A percentile compares a stretch with the other conserved stretches of the same genome.
Conservation (phyloP, 306 rosid genomes). For the Prunus kanzakura region DNA sequence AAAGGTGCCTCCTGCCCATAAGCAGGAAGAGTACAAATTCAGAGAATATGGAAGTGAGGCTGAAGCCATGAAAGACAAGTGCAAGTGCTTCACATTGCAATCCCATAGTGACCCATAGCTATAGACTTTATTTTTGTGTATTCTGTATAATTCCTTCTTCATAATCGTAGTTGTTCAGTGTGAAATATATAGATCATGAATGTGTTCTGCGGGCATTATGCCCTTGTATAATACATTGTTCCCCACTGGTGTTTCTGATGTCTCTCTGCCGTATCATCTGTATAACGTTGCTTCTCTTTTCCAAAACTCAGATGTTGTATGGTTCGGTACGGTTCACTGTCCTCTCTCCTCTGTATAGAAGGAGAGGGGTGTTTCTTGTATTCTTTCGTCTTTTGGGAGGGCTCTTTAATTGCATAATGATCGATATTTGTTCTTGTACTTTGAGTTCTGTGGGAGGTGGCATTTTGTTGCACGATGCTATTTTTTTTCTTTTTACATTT, state of each 20-base stretch:
- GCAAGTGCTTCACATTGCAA: constrained; percentile 73
- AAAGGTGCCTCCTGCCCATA: constrained; percentile 85
- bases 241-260: constrained; percentile 30
- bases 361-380: neutral
- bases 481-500: neutral
- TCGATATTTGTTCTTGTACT: constrained; percentile 1
- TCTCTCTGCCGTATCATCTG: constrained; percentile 33
- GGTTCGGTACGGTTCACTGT: neutral
- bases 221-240: constrained; percentile 55
- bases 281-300: constrained; percentile 18
- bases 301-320: neutral
- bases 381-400: neutral
- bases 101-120: constrained; percentile 56
- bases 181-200: constrained; percentile 54
- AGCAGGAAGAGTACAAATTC: constrained; percentile 92
- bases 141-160: constrained; percentile 41
- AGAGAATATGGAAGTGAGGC: constrained; percentile 79
- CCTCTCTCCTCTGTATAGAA: no score
- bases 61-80: constrained; percentile 84
- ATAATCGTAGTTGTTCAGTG: constrained; percentile 53
- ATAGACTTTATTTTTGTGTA: constrained; percentile 31
- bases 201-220: constrained; percentile 38
- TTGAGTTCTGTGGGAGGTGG: neutral
- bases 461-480: neutral
- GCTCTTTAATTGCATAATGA: neutral